phyloP scores from a whole-genome alignment of 2,329 filamentous ascomycete species.

The Colletotrichum magnum region DNA sequence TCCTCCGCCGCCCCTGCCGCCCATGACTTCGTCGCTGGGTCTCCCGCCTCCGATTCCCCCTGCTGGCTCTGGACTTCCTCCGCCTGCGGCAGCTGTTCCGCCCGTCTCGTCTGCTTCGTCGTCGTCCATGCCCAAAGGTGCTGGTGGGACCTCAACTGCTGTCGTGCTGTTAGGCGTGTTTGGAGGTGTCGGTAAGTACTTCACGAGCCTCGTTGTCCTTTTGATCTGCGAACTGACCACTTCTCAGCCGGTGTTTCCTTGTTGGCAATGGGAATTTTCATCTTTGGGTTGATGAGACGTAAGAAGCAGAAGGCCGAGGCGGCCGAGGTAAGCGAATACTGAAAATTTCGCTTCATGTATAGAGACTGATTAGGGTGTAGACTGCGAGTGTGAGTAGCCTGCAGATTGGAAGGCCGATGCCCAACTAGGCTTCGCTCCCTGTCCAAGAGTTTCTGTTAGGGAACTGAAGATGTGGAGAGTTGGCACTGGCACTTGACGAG shows the following conservation, averaged over 20 bases:
- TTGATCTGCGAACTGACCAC: neutral
- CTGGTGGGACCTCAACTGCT: conserved; percentile 30
- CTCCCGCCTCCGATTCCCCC: conserved; percentile 14
- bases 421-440: conserved; percentile 10
- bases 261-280: conserved; percentile 33
- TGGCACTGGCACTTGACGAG: too few relatives aligned
- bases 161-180: conserved; percentile 35
- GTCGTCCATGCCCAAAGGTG: conserved; percentile 10
- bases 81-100: conserved; percentile 1
- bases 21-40: conserved; percentile 4
- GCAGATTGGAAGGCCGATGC: conserved; percentile 37
- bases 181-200: conserved; percentile 33
- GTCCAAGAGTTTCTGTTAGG: neutral
- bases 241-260: conserved; percentile 29
- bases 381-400: conserved; percentile 23
- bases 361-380: neutral
- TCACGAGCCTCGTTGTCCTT: too few relatives aligned
- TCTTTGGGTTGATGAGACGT: conserved; percentile 31
- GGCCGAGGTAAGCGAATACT: conserved; percentile 11
- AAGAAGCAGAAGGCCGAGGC: conserved; percentile 11
- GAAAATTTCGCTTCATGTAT: rapidly evolving
- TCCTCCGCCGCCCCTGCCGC: neutral
- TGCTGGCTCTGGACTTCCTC: conserved; percentile 8
- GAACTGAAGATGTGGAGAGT: neutral
- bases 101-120: conserved; percentile 21